Conservation (phyloP, 257 asterid species). For the Rhazya stricta region DNA sequence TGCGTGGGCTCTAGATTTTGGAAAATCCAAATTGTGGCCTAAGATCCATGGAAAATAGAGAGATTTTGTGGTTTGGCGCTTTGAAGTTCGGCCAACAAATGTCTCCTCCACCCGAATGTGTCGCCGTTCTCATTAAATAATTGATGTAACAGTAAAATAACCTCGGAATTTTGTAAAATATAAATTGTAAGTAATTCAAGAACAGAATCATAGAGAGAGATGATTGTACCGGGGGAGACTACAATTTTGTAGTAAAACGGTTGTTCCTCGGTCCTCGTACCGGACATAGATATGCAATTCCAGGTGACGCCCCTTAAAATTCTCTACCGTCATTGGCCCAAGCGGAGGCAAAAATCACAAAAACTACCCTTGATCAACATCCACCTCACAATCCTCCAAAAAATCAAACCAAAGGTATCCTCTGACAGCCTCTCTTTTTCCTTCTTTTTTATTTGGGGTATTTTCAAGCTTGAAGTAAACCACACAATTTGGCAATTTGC, state of each 20-base stretch:
- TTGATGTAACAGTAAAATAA: conserved; percentile 12
- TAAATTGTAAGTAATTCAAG: too few relatives aligned
- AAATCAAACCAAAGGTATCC: conserved; percentile 11
- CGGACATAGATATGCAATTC: too few relatives aligned
- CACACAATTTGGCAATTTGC: conserved; percentile 39
- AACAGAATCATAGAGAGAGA: too few relatives aligned
- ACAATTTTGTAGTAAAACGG: too few relatives aligned
- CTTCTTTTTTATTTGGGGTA: not conserved
- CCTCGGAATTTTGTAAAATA: too few relatives aligned
- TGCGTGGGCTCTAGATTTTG: not conserved
- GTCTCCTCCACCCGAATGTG: conserved; percentile 24
- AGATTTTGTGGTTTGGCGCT: not conserved
- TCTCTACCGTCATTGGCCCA: not conserved
- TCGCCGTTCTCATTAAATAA: conserved; percentile 34
- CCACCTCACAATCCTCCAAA: conserved; percentile 45
- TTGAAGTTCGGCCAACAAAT: conserved; percentile 8
- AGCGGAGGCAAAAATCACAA: conserved; percentile 19
- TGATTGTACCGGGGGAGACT: too few relatives aligned
- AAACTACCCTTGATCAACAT: conserved; percentile 29
- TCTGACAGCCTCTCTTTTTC: conserved; percentile 17
- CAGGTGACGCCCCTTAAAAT: not conserved
- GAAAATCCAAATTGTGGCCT: too few relatives aligned
- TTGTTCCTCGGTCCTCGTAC: too few relatives aligned
- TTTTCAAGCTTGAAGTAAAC: conserved; percentile 15
- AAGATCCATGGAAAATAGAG: too few relatives aligned